Base-by-base conservation (phyloP, 345 rosid genomes). In the Raphanus raphanistrum region DNA sequence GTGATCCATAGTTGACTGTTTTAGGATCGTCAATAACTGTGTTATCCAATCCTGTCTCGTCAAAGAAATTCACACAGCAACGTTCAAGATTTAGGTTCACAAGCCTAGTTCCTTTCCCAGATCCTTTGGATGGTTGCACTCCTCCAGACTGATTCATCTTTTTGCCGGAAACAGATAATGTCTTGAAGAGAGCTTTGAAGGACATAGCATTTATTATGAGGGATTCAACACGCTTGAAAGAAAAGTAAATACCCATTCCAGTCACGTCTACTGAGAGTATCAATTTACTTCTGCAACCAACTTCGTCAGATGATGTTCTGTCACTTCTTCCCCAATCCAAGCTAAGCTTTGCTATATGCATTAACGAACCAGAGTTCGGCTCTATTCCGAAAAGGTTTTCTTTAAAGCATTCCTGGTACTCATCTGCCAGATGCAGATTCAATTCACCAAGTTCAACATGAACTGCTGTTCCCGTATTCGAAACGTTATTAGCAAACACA, bases 1-100 rank as follows among this genome's bases (percentile, higher is more conserved):
- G 99, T 78, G 99, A 92, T 71, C 99, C 99, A 90, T 90, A 92
- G 84, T 92, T 92, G 78, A 95, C 96, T 64, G 92, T 90, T 86
- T 95, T 95, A 58, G 99, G 97, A 84, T 95, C 97, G 35, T 82
- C 88, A 82, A 92, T 84, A 79, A 79, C 73, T 59, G 88, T 71
- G 67, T 86, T 88, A 17, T 92, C 98, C 90, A 92, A 73, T 68
- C 82, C 82, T 41, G 90, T 80, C 2, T 92, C 90, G 60, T 90
- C 96, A 81, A 63, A 83, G 79, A 87, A 86, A 72, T 83, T 91
- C 62, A 95, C 86, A 52, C 86, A 90, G 80, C 96, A 95, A n/a
- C 90, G 80, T 75, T 95, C 98, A 72, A 95, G 89, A 82, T 82
- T 90, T 66, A 95, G 82, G 82, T 87, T 89, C 80, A 92, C 21